Base-by-base conservation (phyloP, 495 filamentous ascomycete genomes). In the Lophiotrema nucula region DNA sequence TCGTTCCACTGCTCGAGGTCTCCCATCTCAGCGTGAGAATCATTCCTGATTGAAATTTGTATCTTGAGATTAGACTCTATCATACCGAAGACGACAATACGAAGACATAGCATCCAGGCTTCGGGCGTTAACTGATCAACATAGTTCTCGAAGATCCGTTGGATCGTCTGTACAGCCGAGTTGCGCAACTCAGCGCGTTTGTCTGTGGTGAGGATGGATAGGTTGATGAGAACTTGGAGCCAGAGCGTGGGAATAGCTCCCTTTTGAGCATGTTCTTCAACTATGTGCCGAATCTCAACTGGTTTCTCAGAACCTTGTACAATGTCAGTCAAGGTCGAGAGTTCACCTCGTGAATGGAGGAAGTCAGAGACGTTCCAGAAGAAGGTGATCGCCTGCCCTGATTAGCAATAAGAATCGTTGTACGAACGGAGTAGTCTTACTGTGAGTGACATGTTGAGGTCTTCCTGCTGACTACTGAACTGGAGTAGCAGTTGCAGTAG, bases 351-450 rank as follows among this genome's bases (percentile, higher is more conserved):
- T 37, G 67, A 71, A 45, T 77, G 78, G 27, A 97, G 79, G 58
- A 89, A 95, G 69, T 96, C 92, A 1, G 93, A 96, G 12, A 95
- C 81, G 58, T 90, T 90, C 87, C 90, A 96, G 73, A 95, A 96
- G 66, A 95, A 95, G 0, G 92, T 95, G 11, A 93, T 87, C 1
- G 90, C 92, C 81, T 87, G 28, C 19, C 15, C 31, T 35, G 8
- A 15, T 35, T 15, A 35, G 31, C 15, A 35, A 15, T 35, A n/a
- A n/a, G n/a, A 15, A 35, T 35, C 31, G 15, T 15, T 35, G 15
- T 8, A 35, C 15, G 31, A 8, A 35, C 2, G 22, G 19, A 13
- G 6, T 43, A 43, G 24, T 16, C 80, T 70, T 74, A 87, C 86
- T 15, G 95, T 97, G 15, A 98, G 76, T 0, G 92, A 95, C 53